Evolutionary conservation across 441 rosid genomes (phyloP), one percentile per base, ranked within the genome.

Genomic region (Syzygium malaccense): DNA sequence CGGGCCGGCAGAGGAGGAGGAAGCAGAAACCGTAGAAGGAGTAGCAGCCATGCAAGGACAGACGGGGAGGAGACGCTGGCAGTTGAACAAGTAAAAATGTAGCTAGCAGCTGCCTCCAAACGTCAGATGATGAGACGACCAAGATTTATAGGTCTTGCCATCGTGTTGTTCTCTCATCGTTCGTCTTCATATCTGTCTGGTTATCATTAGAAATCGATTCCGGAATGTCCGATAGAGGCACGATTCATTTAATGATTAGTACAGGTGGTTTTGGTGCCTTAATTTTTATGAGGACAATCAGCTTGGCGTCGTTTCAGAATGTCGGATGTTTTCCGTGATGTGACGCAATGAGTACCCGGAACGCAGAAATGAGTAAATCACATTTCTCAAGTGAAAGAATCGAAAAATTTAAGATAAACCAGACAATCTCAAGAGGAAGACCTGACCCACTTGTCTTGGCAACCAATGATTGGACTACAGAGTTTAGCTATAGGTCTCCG

Each of bases 1-100:
- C 18, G 94, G 92, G 55, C 90, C 90, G 71, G 94, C 78, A 58
- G 92, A 91, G 92, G 90, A 91, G 51, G 95, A 79, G n/a, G 95
- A 93, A 41, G 97, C 93, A 91, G 95, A 93, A 88, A 93, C 96
- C 92, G 89, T 90, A 85, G 87, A 87, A 87, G 92, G 4, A 32
- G 45, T 0, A 86, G 90, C 66, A 87, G 94, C 95, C 92, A 91
- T 89, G 88, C 90, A 89, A 91, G 92, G 91, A 86, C 25, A 86
- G 88, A 32, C 68, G 26, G 55, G 88, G 89, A 56, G 58, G 92
- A 84, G 86, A 91, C 86, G 91, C 89, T 85, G 64, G 90, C 91
- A 56, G 93, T 58, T 78, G 92, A 91, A 91, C 28, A 23, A 32
- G 54, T 17, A 45, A 45, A 41, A 45, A 58, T 33, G 75, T 57